Base-by-base conservation (phyloP, 2,329 filamentous ascomycete genomes). In the Alternaria atra region DNA sequence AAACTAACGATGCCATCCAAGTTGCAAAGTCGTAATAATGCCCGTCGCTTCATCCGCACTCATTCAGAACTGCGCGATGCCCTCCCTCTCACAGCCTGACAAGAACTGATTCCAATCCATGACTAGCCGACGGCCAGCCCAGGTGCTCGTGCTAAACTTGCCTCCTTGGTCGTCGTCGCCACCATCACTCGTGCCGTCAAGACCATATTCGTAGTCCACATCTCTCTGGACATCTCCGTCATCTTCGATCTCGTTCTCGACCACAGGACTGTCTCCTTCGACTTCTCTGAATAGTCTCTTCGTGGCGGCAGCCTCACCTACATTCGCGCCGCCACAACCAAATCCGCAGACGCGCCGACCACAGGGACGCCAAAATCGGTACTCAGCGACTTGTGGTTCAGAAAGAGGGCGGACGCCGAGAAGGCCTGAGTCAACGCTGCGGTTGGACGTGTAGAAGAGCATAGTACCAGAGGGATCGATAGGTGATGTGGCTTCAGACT, bases 281-380 rank as follows among this genome's bases (percentile, higher is more conserved):
- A 57, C 69, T 6, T 63, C 65, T 50, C 60, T 64, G 50, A 79
- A 79, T 39, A 79, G 58, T 42, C 71, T 65, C 65, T 64, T 72
- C n/a, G 72, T 72, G 37, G 76, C 76, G 20, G 61, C 60, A 20
- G 42, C 50, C 64, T 79, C 76, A 2, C 77, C 77, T 29, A 69
- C 65, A 20, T 68, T 40, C 8, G 37, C 66, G 4, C 58, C 62
- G 5, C 72, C 73, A 60, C 77, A 79, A 2, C 77, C 76, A 65
- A 78, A 75, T 1, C 64, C 70, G 60, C 77, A 79, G 1, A 34
- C 37, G 30, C 69, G 61, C 3, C 66, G 65, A 3, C 75, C 74
- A 52, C 77, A 79, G 0, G 73, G 74, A 9, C 71, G 66, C 77
- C 77, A 79, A 57, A 79, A 79, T 27, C 74, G 59, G 56, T 78